Evolutionary conservation across 2,329 filamentous ascomycete genomes (phyloP), one percentile per base, ranked within the genome.

Genomic region (Botrytis squamosa): DNA sequence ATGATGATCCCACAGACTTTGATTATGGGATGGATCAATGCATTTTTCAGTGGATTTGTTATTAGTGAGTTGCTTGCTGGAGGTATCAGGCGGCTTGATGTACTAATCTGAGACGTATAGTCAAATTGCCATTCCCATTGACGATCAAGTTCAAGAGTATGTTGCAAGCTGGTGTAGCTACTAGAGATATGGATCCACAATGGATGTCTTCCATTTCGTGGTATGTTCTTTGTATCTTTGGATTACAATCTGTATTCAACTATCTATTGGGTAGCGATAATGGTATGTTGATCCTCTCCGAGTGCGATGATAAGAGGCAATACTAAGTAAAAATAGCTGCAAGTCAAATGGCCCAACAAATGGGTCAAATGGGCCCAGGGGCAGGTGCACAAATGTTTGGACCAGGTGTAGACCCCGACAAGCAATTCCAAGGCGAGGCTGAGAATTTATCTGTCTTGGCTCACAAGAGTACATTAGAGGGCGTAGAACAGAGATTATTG

Each of bases 21-120:
- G 82, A 99, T 99, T 78, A 99, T 99, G 96, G 96, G 95, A 77
- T 99, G 96, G 96, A 98, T 99, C 82, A 99, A 99, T 85, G 95
- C 96, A 0, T 99, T 98, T 82, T 99, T 99, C 81, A 97, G 94
- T 70, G 96, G 96, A 46, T 99, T 98, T 81, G 96, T 99, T 66
- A 98, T 99, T 76, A 94, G 94, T 97, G 86, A 80, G 90, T 87
- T 62, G n/a, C n/a, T 22, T 42, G 20, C 14, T 16, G 18, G 25
- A 29, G 16, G 16, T 36, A 49, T 20, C 20, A 5, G 0, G 8
- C 33, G 14, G 20, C n/a, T 18, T 9, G 4, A 7, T 38, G 6
- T 74, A 57, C 57, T 78, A 59, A 77, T 77, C 25, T 73, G 68
- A 75, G 77, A 64, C 3, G 81, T 81, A 67, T 73, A 89, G 94